Evolutionary conservation across 441 rosid genomes (phyloP), one percentile per base, ranked within the genome.

Genomic region (Aleurites moluccanus): DNA sequence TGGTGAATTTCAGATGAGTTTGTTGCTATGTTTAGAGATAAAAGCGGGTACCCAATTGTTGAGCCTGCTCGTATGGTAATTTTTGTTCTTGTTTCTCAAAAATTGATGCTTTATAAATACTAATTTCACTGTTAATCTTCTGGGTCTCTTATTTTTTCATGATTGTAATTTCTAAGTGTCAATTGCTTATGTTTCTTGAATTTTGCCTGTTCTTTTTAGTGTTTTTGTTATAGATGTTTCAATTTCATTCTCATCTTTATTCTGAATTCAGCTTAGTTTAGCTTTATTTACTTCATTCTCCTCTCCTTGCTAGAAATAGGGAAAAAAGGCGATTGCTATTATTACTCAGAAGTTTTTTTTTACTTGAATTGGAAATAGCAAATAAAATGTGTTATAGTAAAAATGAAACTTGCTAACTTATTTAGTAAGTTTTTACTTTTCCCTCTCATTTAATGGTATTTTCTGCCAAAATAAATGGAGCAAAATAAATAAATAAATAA

Each of bases 51-150:
- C 79, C 80, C 81, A 74, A 87, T 90, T 78, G 95, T 95, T 14
- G 96, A 93, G 88, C 98, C 98, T 80, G 97, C 96, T 80, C 98
- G 93, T 78, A 93, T 95, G 99, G 98, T 95, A 87, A 78, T 18
- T 47, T 25, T 25, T 10, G 10, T 25, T 49, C 13, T 49, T 10
- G 0, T 14, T 8, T 8, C 14, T 49, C 53, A 49, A 49, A n/a
- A 10, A 10, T 11, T 49, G 55, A 16, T 13, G 55, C 55, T 50
- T 50, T 16, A 50, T 50, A 0, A 1, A 8, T 11, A 6, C 11
- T 1, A 30, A 30, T 30, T 30, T 30, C 33, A 30, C 3, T 1
- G 33, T 52, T 16, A 52, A 18, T 52, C 21, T 18, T 18, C n/a
- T 52, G 23, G 7, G n/a, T 53, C 59, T 1, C 7, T n/a, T 6